Evolutionary conservation across 2,329 filamentous ascomycete genomes (phyloP), one percentile per base, ranked within the genome.

Genomic region (Fusarium coffeatum): DNA sequence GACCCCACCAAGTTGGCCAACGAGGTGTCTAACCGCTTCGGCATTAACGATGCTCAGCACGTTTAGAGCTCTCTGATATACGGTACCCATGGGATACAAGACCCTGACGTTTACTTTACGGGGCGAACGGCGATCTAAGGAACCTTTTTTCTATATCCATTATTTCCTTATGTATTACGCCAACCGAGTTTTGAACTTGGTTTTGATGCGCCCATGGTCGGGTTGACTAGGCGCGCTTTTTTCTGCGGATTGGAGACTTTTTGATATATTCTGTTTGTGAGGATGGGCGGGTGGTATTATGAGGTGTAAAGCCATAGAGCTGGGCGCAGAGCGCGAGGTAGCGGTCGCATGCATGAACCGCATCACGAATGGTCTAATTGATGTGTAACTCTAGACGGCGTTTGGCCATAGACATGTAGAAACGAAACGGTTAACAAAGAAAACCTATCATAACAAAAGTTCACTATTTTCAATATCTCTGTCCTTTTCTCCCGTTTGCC

Each of bases 1-100:
- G 83, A 88, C 75, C 81, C 87, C 8, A 78, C 81, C 57, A 83
- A 82, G 74, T 80, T 86, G 55, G 78, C 86, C 57, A 81, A 79
- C 61, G 82, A 83, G 71, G 84, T 86, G 42, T 81, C 84, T 65
- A 83, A 80, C 74, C 85, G 84, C 76, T 82, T 87, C 57, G 84
- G 84, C 57, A 83, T 82, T 67, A 76, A 69, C 50, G 66, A 76
- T 43, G 61, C 65, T 23, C 69, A 68, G 61, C 74, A 71, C 43
- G 55, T 59, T 49, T 64, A 66, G 40, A 54, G 67, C 49, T 51
- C 55, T 59, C 57, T 67, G 64, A 72, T 60, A 51, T 53, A 59
- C 40, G 56, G 47, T 61, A 55, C 32, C 45, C 30, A 55, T 59
- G 62, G 63, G 68, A 71, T 60, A 59, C 60, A 71, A 61, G 59